phyloP scores from a whole-genome alignment of 768 basidiomycete genomes.

The Gautieria morchelliformis region DNA sequence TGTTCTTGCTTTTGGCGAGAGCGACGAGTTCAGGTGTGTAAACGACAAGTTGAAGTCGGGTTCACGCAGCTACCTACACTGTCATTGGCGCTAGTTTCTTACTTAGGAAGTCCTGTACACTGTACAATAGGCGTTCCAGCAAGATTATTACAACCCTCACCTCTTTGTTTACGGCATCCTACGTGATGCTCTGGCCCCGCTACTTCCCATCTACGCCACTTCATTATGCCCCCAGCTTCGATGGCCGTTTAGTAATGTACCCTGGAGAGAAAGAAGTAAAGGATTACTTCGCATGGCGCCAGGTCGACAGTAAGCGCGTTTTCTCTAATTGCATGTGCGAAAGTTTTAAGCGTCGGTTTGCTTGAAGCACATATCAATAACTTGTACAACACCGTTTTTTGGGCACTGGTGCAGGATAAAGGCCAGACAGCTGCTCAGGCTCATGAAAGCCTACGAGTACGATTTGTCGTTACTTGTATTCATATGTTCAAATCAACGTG shows the following conservation, averaged over 20 bases:
- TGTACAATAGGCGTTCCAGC: slow-evolving; percentile 80
- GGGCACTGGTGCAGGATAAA: slow-evolving; percentile 85
- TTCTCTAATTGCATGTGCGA: neutral
- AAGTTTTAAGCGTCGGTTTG: neutral
- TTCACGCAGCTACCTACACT: neutral
- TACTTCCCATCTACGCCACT: slow-evolving; percentile 70
- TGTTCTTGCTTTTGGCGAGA: slow-evolving; percentile 86
- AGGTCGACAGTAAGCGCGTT: slow-evolving; percentile 74
- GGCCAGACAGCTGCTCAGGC: slow-evolving; percentile 72
- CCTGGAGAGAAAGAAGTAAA: slow-evolving; percentile 60
- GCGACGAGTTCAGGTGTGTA: slow-evolving; percentile 87
- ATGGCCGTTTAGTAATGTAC: slow-evolving; percentile 80
- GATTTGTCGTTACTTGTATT: slow-evolving; percentile 12
- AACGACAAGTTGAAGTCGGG: neutral
- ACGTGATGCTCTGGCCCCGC: slow-evolving; percentile 75
- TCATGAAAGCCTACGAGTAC: slow-evolving; percentile 67
- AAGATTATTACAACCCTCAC: slow-evolving; percentile 81
- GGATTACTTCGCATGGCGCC: slow-evolving; percentile 95
- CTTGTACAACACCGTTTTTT: slow-evolving; percentile 91
- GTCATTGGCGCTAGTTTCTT: slow-evolving; percentile 58
- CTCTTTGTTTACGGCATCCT: slow-evolving; percentile 84
- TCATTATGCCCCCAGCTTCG: slow-evolving; percentile 84
- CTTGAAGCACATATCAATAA: slow-evolving; percentile 91
- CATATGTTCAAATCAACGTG: neutral
- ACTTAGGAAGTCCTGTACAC: slow-evolving; percentile 56